These are phyloP conservation scores for Mariannaea elegans DNA, from an alignment of 2,329 filamentous ascomycete genomes.

Conservation along the genomic window DNA sequence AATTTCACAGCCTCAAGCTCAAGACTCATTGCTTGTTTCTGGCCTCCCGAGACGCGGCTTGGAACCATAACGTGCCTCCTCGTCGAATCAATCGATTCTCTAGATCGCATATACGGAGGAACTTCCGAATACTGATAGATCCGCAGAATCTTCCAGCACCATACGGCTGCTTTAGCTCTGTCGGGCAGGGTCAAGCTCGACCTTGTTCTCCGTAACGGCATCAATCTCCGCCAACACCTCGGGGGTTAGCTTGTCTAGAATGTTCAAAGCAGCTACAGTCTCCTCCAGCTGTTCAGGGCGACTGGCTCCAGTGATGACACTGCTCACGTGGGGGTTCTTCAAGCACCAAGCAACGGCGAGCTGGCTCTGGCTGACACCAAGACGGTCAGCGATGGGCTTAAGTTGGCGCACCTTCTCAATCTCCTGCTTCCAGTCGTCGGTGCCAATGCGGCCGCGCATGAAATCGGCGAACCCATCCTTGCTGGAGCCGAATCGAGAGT, in stretches of 20 bases:
- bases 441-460: conserved; percentile 54
- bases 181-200: conserved; percentile 37
- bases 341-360: conserved; percentile 63
- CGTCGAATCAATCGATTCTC: too few species aligned
- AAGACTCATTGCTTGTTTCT: too few species aligned
- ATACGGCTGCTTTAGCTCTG: conserved; percentile 21
- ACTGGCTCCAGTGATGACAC: conserved; percentile 62
- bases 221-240: conserved; percentile 62
- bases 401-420: conserved; percentile 56
- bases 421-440: conserved; percentile 61
- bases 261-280: conserved; percentile 57
- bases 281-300: conserved; percentile 61
- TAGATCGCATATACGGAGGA: too few species aligned
- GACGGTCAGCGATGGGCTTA: conserved; percentile 63
- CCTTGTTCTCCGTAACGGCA: conserved; percentile 48
- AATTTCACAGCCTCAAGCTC: too few species aligned
- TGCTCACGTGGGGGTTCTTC: conserved; percentile 63
- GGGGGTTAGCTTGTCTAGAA: conserved; percentile 58
- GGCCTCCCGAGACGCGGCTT: too few species aligned
- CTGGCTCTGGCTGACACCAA: conserved; percentile 62
- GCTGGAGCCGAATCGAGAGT: conserved; percentile 66
- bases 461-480: conserved; percentile 65
- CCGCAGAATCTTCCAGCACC: neutral
- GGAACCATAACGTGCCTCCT: too few species aligned
- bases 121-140: too few species aligned